Percentiles rank a stretch among this genome's conserved stretches.
These are phyloP conservation scores for Cyclaneusma minus DNA, from an alignment of 2,329 filamentous ascomycete genomes.

Conservation along the genomic window DNA sequence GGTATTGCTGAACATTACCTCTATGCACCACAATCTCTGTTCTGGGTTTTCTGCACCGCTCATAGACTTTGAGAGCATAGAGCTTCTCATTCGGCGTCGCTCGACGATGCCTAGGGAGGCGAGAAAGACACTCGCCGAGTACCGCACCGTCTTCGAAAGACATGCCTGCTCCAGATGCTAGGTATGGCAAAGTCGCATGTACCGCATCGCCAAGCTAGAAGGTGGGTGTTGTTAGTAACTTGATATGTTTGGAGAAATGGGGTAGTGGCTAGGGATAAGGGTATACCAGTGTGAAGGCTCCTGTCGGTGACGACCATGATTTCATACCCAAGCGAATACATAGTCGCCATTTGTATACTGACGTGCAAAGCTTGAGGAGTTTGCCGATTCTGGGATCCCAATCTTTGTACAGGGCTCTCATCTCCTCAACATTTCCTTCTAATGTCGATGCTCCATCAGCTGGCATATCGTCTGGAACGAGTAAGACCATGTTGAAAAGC, in stretches of 20 bases:
- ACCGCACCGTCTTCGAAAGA: constrained; percentile 43
- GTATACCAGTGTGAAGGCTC: constrained; percentile 41
- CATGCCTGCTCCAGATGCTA: constrained; percentile 41
- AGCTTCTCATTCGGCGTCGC: constrained; percentile 20
- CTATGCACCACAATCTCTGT: constrained; percentile 43
- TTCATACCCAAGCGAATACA: constrained; percentile 38
- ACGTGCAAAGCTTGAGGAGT: constrained; percentile 37
- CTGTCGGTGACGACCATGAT: constrained; percentile 40
- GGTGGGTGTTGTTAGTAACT: too few relatives aligned
- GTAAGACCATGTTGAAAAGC: constrained; percentile 29
- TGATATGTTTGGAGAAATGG: too few relatives aligned
- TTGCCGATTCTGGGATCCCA: constrained; percentile 35
- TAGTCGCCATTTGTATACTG: constrained; percentile 44
- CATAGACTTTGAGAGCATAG: constrained; percentile 30
- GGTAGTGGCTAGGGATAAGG: too few relatives aligned
- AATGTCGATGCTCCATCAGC: constrained; percentile 20
- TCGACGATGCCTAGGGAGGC: constrained; percentile 23
- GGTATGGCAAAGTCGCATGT: constrained; percentile 48
- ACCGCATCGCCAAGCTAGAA: constrained; percentile 48
- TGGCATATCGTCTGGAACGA: constrained; percentile 21
- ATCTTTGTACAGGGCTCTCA: constrained; percentile 24
- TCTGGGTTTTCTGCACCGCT: constrained; percentile 38
- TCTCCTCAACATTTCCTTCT: constrained; percentile 24
- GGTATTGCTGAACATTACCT: constrained; percentile 43
- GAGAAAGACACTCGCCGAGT: constrained; percentile 36